These are phyloP conservation scores for Fusarium cicatricum DNA, from an alignment of 2,329 filamentous ascomycete genomes.

Conservation along the genomic window DNA sequence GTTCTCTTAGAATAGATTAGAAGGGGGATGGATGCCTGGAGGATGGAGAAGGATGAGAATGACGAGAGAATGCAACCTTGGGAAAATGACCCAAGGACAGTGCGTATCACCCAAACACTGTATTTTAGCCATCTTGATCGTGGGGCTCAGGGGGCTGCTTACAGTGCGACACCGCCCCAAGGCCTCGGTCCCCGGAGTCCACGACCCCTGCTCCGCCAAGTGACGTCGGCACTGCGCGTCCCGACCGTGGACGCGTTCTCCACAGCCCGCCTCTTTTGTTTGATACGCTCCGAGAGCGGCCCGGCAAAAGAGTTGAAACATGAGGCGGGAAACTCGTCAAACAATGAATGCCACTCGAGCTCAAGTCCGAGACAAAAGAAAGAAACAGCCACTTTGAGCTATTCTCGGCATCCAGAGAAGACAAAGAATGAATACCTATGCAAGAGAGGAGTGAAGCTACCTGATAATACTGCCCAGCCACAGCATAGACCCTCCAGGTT, in stretches of 20 bases:
- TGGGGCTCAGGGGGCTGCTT: not conserved
- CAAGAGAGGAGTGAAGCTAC: not conserved
- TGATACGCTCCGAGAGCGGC: slow-evolving; percentile 6
- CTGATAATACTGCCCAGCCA: not conserved
- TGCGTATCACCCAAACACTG: slow-evolving; percentile 2
- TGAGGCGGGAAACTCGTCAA: not conserved
- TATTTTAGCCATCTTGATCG: slow-evolving; percentile 1
- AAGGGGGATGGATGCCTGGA: slow-evolving; percentile 22
- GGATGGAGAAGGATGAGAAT: slow-evolving; percentile 16
- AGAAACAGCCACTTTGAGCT: too few species aligned
- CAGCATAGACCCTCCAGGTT: slow-evolving; percentile 14
- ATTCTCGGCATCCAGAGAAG: slow-evolving; percentile 9
- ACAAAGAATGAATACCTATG: not conserved
- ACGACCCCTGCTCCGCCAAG: slow-evolving; percentile 30
- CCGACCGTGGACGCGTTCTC: slow-evolving; percentile 33
- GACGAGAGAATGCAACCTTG: slow-evolving; percentile 4
- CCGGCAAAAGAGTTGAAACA: not conserved
- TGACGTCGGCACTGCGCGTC: slow-evolving; percentile 37
- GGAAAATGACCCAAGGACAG: slow-evolving; percentile 16
- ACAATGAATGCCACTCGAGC: too few species aligned
- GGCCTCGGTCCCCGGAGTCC: not conserved
- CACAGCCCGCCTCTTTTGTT: slow-evolving; percentile 18
- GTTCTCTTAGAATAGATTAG: slow-evolving; percentile 27
- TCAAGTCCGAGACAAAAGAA: too few species aligned
- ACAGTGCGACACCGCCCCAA: slow-evolving; percentile 8